Conservation (phyloP, 345 rosid species). For the Luvunga scandens region DNA sequence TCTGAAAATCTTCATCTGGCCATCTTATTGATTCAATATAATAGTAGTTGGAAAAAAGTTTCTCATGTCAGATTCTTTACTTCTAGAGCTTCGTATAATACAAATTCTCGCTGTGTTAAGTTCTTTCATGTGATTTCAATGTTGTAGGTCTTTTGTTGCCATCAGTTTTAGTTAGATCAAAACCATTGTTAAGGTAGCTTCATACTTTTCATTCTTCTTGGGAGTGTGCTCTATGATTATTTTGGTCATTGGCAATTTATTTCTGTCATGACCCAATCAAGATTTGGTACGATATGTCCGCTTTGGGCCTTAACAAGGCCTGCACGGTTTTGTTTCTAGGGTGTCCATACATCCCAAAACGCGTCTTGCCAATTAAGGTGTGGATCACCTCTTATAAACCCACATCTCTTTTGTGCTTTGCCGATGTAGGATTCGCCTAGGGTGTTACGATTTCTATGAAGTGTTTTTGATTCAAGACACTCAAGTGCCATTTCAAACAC, state of each 20-base stretch:
- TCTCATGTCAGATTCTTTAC: not conserved
- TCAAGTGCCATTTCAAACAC: not conserved
- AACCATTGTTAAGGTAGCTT: not conserved
- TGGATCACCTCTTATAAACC: too few relatives aligned
- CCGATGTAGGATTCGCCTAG: too few relatives aligned
- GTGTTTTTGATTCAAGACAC: not conserved
- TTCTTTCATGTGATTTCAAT: not conserved
- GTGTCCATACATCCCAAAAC: too few relatives aligned
- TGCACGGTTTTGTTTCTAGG: too few relatives aligned
- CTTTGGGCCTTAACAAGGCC: too few relatives aligned
- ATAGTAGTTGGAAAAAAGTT: not conserved
- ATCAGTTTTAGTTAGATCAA: not conserved
- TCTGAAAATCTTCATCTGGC: not conserved
- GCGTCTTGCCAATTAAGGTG: too few relatives aligned
- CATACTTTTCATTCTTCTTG: not conserved
- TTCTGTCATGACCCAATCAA: too few relatives aligned
- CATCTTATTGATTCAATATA: not conserved
- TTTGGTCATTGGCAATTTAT: not conserved
- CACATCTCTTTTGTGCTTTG: too few relatives aligned
- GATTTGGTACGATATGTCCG: too few relatives aligned
- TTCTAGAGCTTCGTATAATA: slow-evolving; percentile 1
- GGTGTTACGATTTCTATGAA: too few relatives aligned
- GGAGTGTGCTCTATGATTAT: not conserved
- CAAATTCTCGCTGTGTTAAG: not conserved
- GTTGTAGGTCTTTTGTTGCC: slow-evolving; percentile 1